phyloP scores from a whole-genome alignment of 306 rosid genomes.

The Begonia peltatifolia region DNA sequence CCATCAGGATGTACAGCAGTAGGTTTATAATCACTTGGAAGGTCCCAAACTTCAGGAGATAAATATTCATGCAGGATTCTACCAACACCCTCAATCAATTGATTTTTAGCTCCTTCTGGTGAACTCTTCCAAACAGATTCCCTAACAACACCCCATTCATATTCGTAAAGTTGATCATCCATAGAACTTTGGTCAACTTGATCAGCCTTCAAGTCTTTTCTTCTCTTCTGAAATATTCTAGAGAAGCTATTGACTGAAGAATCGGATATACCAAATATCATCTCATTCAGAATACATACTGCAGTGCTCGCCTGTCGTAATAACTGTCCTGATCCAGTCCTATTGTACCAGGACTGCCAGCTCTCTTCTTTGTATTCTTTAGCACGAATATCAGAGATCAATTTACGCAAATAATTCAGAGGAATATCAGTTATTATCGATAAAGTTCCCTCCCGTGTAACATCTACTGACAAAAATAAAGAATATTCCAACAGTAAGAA shows the following conservation, averaged over 20 bases:
- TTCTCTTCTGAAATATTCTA: conserved; percentile 41
- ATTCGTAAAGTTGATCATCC: conserved; percentile 16
- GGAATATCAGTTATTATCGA: conserved; percentile 50
- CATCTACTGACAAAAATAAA: conserved; percentile 36
- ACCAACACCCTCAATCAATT: conserved; percentile 64
- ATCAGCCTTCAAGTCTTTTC: conserved; percentile 19
- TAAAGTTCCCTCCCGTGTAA: conserved; percentile 43
- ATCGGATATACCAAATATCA: conserved; percentile 78
- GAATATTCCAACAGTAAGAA: conserved; percentile 8
- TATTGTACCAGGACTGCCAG: conserved; percentile 83
- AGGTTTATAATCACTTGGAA: conserved; percentile 37
- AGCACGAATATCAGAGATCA: conserved; percentile 62
- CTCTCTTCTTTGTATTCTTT: conserved; percentile 55
- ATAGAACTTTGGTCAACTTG: conserved; percentile 7
- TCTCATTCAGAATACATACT: conserved; percentile 83
- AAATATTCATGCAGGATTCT: conserved; percentile 75
- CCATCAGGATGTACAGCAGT: conserved; percentile 23
- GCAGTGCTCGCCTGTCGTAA: conserved; percentile 89
- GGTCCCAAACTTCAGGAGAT: conserved; percentile 77
- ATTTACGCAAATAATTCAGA: conserved; percentile 57
- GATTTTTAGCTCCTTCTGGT: conserved; percentile 31
- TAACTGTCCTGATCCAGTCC: conserved; percentile 78
- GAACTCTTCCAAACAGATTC: conserved; percentile 51
- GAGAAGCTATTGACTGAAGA: conserved; percentile 34
- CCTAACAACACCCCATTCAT: conserved; percentile 10